phyloP scores from a whole-genome alignment of 257 asterid species.

The Coffea canephora region DNA sequence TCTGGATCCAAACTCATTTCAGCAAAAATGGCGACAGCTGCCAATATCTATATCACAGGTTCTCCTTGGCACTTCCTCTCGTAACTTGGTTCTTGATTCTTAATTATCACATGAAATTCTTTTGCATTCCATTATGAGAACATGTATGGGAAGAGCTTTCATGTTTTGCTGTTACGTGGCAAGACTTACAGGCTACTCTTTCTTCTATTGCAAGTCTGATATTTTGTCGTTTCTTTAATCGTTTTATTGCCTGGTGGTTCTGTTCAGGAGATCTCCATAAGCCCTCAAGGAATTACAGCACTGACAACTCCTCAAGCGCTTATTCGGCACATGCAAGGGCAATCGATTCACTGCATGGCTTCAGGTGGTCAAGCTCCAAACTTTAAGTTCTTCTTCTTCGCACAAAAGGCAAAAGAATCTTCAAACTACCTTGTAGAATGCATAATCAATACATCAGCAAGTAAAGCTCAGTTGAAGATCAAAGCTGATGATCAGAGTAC shows the following conservation, averaged over 20 bases:
- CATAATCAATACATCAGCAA: constrained; percentile 66
- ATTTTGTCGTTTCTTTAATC: not conserved
- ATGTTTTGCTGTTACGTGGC: not conserved
- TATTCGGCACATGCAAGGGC: constrained; percentile 75
- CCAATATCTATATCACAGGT: constrained; percentile 74
- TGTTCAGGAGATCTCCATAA: constrained; percentile 67
- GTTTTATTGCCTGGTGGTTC: not conserved
- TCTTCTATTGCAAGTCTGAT: not conserved
- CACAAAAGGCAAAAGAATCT: constrained; percentile 65
- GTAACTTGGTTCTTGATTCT: not conserved
- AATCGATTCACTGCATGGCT: constrained; percentile 84
- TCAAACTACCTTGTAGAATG: constrained; percentile 80
- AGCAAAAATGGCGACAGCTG: constrained; percentile 96
- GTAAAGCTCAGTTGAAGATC: constrained; percentile 81
- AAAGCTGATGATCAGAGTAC: constrained; percentile 88
- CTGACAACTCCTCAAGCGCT: constrained; percentile 75
- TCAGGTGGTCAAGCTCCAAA: constrained; percentile 97
- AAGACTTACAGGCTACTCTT: not conserved
- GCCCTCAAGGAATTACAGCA: constrained; percentile 77
- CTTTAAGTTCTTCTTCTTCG: constrained; percentile 88
- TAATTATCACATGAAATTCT: not conserved
- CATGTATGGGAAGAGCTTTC: not conserved
- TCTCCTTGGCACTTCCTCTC: constrained; percentile 14
- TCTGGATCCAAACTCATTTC: constrained; percentile 69
- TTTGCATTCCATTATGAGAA: not conserved